Percentiles rank a stretch among this genome's conserved stretches.
Conservation (phyloP, 1,284 basidiomycete species). For the Heliocybe sulcata region DNA sequence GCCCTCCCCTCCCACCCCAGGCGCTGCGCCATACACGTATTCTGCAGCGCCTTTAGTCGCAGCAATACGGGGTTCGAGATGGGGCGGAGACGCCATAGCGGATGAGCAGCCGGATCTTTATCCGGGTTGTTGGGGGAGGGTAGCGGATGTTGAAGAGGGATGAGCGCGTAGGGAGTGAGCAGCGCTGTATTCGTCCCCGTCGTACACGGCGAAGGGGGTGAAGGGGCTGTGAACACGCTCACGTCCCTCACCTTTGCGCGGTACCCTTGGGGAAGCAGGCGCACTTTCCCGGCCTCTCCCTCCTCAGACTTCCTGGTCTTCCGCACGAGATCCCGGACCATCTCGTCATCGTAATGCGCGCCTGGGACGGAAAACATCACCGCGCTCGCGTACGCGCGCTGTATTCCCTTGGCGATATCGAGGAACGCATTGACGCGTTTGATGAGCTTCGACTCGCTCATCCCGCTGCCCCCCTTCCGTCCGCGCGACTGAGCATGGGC, state of each 20-base stretch:
- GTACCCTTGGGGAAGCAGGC: conserved; percentile 33
- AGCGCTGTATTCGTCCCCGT: conserved; percentile 4
- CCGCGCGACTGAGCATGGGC: neutral
- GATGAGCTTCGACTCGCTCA: conserved; percentile 12
- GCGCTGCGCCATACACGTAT: conserved; percentile 33
- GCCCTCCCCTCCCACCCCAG: conserved; percentile 38
- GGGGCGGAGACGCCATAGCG: conserved; percentile 32
- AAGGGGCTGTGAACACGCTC: conserved; percentile 20
- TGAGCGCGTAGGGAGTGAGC: neutral
- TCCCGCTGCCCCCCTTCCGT: neutral
- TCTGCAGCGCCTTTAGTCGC: conserved; percentile 49
- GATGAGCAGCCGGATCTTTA: too few species aligned
- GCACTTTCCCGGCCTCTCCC: conserved; percentile 3
- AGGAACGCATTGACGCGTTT: conserved; percentile 34
- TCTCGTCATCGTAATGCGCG: conserved; percentile 11
- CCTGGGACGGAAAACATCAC: conserved; percentile 33
- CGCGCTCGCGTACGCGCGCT: conserved; percentile 46
- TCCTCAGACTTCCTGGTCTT: neutral
- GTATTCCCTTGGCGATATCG: conserved; percentile 47
- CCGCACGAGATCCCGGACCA: neutral
- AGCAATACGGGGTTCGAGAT: conserved; percentile 54
- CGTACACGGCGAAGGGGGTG: neutral
- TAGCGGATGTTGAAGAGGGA: conserved; percentile 14
- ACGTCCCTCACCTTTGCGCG: conserved; percentile 34
- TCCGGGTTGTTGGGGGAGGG: too few species aligned